Evolutionary conservation across 2,329 filamentous ascomycete genomes (phyloP).

Genomic region (Trichoderma polysporum): DNA sequence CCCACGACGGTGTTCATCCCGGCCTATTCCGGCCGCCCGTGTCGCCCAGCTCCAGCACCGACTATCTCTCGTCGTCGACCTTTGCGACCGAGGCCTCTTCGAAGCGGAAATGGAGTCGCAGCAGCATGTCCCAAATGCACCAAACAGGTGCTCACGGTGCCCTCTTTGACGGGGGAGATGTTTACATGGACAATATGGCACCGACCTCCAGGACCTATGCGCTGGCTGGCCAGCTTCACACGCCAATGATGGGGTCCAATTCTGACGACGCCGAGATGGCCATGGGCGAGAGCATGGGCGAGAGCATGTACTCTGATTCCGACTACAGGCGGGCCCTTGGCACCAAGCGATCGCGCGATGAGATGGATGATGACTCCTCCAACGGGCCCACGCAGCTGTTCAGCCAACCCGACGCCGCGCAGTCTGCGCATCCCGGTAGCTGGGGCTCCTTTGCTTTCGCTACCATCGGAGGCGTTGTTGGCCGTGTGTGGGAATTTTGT

Average conservation of each 20-base stretch:
- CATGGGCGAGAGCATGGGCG: constrained; percentile 47
- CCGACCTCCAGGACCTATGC: constrained; percentile 40
- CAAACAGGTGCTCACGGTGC: neutral
- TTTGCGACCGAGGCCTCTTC: constrained; percentile 28
- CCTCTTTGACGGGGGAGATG: constrained; percentile 15
- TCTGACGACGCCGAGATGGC: constrained; percentile 30
- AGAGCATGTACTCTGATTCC: constrained; percentile 51
- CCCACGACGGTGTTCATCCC: constrained; percentile 43
- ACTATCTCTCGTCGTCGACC: constrained; percentile 37
- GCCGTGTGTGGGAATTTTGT: constrained; percentile 85
- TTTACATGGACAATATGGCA: constrained; percentile 28
- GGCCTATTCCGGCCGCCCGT: constrained; percentile 49
- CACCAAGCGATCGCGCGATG: constrained; percentile 42
- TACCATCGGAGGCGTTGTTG: constrained; percentile 65
- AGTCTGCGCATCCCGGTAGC: constrained; percentile 36
- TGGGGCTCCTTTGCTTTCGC: constrained; percentile 62
- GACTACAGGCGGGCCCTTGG: constrained; percentile 56
- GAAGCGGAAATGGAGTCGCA: constrained; percentile 49
- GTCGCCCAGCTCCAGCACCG: constrained; percentile 42
- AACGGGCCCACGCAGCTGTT: constrained; percentile 36
- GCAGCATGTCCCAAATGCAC: constrained; percentile 23
- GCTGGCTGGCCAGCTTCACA: constrained; percentile 55
- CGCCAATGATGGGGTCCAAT: constrained; percentile 39
- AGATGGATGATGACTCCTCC: constrained; percentile 36
- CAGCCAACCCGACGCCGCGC: constrained; percentile 27